Evolutionary conservation across 345 rosid species (phyloP), one percentile per base, ranked within the genome.

Genomic region (Erucastrum elatum): DNA sequence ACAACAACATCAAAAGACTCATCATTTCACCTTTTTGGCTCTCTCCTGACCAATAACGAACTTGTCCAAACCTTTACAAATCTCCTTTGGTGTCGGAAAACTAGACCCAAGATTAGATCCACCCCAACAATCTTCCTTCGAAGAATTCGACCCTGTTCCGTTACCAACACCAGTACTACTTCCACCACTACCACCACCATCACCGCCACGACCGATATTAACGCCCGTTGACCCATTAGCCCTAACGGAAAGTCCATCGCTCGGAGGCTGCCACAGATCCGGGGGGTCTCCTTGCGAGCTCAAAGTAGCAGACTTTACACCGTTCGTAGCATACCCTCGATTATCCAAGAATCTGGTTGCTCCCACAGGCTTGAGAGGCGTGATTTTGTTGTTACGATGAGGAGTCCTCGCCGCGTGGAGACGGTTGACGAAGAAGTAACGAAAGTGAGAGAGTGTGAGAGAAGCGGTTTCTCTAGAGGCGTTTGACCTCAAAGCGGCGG

Each of bases 191-290:
- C 87, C 86, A 1, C 39, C 39, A 6, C 39, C 35, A 2, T 86
- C 86, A 7, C 39, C 39, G 8, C 8, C 35, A 8, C 86, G 87
- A 8, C 83, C 87, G 33, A 78, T 72, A 81, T 81, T 84, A 21
- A 81, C 80, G 9, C 62, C 80, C 6, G 46, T 82, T 0, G 82
- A 74, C 3, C 85, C 92, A 34, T 70, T 82, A 37, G 74, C 84
- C 78, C 87, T 85, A 68, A 87, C 79, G 3, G 91, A 84, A 85
- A 90, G 60, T 70, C 94, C 95, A 70, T 89, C 94, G 2, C 95
- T 97, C 0, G 98, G 98, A 63, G 99, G 97, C 85, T 93, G 96
- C 99, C 98, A 93, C 8, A 93, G 90, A 92, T 93, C 98, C 4
- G 99, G 99, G 8, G 99, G 98, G 60, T 93, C 97, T 58, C 99